Percentiles rank a stretch among this genome's conserved stretches.
phyloP scores from a whole-genome alignment of 176 grass and related monocot genomes.

The Secale cereale region DNA sequence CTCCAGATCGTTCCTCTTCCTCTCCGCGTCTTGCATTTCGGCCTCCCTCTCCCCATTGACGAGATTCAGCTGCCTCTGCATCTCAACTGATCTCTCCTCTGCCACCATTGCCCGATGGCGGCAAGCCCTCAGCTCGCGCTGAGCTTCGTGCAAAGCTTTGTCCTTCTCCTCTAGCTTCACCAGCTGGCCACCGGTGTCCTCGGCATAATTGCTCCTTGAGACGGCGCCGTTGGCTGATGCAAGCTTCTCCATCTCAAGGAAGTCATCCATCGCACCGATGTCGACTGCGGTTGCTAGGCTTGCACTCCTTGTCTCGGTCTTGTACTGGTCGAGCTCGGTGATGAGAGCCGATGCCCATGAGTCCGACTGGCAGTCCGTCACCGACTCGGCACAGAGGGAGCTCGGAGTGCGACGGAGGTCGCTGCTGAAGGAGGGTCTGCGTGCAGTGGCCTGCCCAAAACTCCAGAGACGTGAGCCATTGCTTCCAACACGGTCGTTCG shows the following conservation, averaged over 20 bases:
- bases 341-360: slow-evolving; percentile 62
- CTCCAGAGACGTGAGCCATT: not conserved
- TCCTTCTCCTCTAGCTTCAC: slow-evolving; percentile 59
- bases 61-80: slow-evolving; percentile 75
- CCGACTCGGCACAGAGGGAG: slow-evolving; percentile 42
- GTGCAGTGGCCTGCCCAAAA: slow-evolving; percentile 36
- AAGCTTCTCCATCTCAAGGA: slow-evolving; percentile 87
- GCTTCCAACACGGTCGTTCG: not conserved
- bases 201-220: slow-evolving; percentile 6
- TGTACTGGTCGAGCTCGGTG: slow-evolving; percentile 71
- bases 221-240: not conserved
- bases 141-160: slow-evolving; percentile 50
- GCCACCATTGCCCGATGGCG: slow-evolving; percentile 38
- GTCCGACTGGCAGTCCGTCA: slow-evolving; percentile 61
- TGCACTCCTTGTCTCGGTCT: slow-evolving; percentile 50
- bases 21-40: slow-evolving; percentile 48
- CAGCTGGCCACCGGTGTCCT: slow-evolving; percentile 25
- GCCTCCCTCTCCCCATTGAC: slow-evolving; percentile 56
- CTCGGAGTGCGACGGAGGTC: slow-evolving; percentile 26
- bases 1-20: slow-evolving; percentile 53
- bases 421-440: slow-evolving; percentile 3
- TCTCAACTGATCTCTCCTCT: slow-evolving; percentile 49
- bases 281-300: slow-evolving; percentile 30
- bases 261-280: slow-evolving; percentile 64
- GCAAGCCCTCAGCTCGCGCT: slow-evolving; percentile 41